These are phyloP conservation scores for Oryza meridionalis DNA, from an alignment of 176 grass and related monocot genomes.

Conservation along the genomic window DNA sequence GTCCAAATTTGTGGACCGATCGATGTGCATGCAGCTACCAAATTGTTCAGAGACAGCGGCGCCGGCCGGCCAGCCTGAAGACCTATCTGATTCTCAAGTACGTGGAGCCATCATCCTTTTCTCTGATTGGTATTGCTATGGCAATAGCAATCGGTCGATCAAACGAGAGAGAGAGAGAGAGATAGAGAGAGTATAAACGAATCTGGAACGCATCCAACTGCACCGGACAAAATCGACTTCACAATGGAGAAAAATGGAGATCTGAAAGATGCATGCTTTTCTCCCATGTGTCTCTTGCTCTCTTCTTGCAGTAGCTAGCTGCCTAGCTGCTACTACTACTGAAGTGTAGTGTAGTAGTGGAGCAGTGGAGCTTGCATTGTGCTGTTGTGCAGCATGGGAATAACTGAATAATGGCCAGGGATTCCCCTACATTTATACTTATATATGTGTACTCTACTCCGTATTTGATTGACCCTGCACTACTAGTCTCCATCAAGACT, in stretches of 20 bases:
- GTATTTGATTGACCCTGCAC: slow-evolving; percentile 45
- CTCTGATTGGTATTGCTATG: slow-evolving; percentile 54
- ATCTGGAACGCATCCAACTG: slow-evolving; percentile 81
- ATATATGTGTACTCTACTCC: neutral
- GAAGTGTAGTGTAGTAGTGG: neutral
- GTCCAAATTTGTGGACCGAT: slow-evolving; percentile 48
- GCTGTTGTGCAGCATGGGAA: neutral
- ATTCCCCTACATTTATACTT: neutral
- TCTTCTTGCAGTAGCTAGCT: neutral
- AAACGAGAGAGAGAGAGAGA: neutral
- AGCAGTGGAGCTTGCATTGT: neutral
- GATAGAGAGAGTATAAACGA: slow-evolving; percentile 49
- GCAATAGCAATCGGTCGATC: neutral
- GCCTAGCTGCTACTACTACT: neutral
- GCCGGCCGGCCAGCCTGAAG: neutral
- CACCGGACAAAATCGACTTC: slow-evolving; percentile 88
- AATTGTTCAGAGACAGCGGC: slow-evolving; percentile 23
- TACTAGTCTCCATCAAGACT: slow-evolving; percentile 42
- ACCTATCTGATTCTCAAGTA: slow-evolving; percentile 21
- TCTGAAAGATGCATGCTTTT: slow-evolving; percentile 33
- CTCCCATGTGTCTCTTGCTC: slow-evolving; percentile 1
- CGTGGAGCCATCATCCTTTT: slow-evolving; percentile 46
- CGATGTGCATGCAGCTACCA: slow-evolving; percentile 18
- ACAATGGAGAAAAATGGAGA: slow-evolving; percentile 38
- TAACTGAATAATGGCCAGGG: neutral